phyloP scores from a whole-genome alignment of 2,329 filamentous ascomycete species.

The Pseudogymnoascus sp. region DNA sequence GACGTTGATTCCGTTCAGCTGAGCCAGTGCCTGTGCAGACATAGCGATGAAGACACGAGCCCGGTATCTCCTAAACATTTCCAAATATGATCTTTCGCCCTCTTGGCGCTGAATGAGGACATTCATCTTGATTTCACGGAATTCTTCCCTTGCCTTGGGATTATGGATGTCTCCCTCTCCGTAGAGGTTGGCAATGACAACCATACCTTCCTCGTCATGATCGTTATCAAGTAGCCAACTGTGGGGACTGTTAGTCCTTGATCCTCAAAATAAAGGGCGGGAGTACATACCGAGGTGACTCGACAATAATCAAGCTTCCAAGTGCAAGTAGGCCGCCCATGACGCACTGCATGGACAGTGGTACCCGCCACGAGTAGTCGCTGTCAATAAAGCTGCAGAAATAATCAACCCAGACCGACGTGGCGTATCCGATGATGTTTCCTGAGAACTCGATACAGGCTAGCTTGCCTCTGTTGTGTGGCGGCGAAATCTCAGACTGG shows the following conservation, averaged over 20 bases:
- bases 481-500: constrained; percentile 90
- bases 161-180: constrained; percentile 94
- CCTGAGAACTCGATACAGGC: constrained; percentile 98
- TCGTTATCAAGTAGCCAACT: constrained; percentile 98
- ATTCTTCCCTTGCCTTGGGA: constrained; percentile 85
- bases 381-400: constrained; percentile 85
- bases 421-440: constrained; percentile 92
- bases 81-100: constrained; percentile 79
- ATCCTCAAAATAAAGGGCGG: background rate
- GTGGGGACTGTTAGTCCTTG: constrained; percentile 13
- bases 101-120: constrained; percentile 90
- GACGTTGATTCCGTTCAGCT: constrained; percentile 98
- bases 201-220: constrained; percentile 95
- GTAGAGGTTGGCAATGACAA: constrained; percentile 96
- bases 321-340: constrained; percentile 83
- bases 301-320: constrained; percentile 87
- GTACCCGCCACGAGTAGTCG: constrained; percentile 83
- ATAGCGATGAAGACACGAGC: constrained; percentile 96
- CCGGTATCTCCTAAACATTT: constrained; percentile 91
- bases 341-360: constrained; percentile 82
- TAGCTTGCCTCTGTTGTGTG: constrained; percentile 89
- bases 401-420: constrained; percentile 98
- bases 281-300: constrained; percentile 69
- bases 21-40: constrained; percentile 92
- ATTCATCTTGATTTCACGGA: constrained; percentile 98